Base-by-base conservation (phyloP, 2,329 filamentous ascomycete species). In the Huntiella savannae region DNA sequence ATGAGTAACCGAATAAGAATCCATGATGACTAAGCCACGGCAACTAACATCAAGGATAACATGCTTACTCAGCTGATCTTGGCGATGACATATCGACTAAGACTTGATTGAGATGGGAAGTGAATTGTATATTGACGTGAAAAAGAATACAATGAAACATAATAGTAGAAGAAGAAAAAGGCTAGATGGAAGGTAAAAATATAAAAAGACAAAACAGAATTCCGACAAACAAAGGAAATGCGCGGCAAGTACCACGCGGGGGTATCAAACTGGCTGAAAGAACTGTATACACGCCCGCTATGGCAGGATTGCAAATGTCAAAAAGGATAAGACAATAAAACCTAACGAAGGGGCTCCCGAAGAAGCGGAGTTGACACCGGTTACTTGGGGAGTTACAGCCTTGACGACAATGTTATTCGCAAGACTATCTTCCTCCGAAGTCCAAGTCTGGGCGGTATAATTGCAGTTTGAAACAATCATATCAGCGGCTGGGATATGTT, bases 401-500 rank as follows among this genome's bases (percentile, higher is more conserved):
- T 56, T 53, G 4, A 65, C 63, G 5, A 51, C 51, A 10, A 65
- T 48, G 13, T 60, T 59, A 32, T 59, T 50, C 19, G 54, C 62
- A 13, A 57, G 47, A 5, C 48, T 53, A 47, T 64, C 60, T 33
- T 58, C 52, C 17, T 51, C 53, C 0, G 55, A 54, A 4, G 53
- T 54, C 48, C 63, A 64, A 8, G 49, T 50, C 33, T 55, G 43
- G 4, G 50, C 22, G 2, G 55, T 35, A 37, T 64, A 64, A 45
- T 56, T 57, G 52, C 62, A 65, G 7, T 54, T 53, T 5, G 52
- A 46, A 54, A 64, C 57, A 48, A 65, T 62, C 5, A 58, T 49
- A 11, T 59, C 51, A 51, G 64, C 55, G n/a, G 59, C 62, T 65
- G 33, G 6, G 4, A 8, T 37, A 40, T 17, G 13, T n/a, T 19